Evolutionary conservation across 176 grass and related monocot species (phyloP).

Genomic region (Aegilops sharonensis): DNA sequence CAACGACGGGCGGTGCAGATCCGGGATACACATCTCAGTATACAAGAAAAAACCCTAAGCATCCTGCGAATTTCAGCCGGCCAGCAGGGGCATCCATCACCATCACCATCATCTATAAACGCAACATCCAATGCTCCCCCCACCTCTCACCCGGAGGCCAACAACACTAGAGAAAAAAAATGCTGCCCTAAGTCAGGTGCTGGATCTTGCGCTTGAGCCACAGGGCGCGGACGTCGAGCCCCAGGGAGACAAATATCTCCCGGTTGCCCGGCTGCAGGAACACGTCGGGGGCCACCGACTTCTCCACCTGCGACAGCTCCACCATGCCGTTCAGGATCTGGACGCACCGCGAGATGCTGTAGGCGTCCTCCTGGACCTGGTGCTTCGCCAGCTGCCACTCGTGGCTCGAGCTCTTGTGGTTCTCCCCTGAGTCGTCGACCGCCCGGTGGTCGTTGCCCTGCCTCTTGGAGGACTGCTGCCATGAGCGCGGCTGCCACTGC

Average conservation of each 20-base stretch:
- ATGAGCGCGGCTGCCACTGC: slow-evolving; percentile 42
- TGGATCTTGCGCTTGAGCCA: slow-evolving; percentile 82
- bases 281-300: slow-evolving; percentile 71
- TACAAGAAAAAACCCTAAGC: slow-evolving; percentile 41
- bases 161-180: background rate
- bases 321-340: slow-evolving; percentile 67
- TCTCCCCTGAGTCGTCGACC: slow-evolving; percentile 39
- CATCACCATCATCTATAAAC: slow-evolving; percentile 11
- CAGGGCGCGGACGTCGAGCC: slow-evolving; percentile 53
- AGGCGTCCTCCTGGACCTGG: slow-evolving; percentile 37
- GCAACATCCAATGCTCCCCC: slow-evolving; percentile 8
- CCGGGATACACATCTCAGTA: slow-evolving; percentile 44
- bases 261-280: slow-evolving; percentile 57
- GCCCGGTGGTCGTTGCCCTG: slow-evolving; percentile 24
- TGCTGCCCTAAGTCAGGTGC: slow-evolving; percentile 35
- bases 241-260: slow-evolving; percentile 69
- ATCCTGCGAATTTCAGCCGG: slow-evolving; percentile 16
- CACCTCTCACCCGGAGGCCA: background rate
- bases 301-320: slow-evolving; percentile 70
- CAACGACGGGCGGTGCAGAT: slow-evolving; percentile 26
- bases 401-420: slow-evolving; percentile 39
- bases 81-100: background rate
- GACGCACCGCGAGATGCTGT: slow-evolving; percentile 59
- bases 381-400: slow-evolving; percentile 41
- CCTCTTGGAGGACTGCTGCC: slow-evolving; percentile 51